Percentiles rank a stretch among this genome's conserved stretches.
These are phyloP conservation scores for Acacia confusa DNA, from an alignment of 306 rosid genomes.

Conservation along the genomic window DNA sequence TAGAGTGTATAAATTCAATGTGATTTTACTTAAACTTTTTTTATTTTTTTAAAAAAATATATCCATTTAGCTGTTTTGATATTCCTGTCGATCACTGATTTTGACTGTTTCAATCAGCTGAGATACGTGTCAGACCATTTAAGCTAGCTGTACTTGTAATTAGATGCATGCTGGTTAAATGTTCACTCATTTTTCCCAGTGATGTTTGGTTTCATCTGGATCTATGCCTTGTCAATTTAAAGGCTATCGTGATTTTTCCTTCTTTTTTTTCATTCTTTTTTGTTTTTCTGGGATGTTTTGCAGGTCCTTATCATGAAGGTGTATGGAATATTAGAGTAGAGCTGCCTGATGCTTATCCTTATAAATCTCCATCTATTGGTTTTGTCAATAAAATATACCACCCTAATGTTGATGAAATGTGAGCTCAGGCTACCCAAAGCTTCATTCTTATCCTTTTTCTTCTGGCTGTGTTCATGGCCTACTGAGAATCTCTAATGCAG, in stretches of 20 bases:
- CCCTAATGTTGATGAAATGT: constrained; percentile 96
- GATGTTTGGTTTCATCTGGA: constrained; percentile 26
- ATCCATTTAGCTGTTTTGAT: too few relatives aligned
- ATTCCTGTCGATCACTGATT: neutral
- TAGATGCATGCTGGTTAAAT: constrained; percentile 30
- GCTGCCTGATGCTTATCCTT: constrained; percentile 89
- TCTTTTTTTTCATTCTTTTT: neutral
- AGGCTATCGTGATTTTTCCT: constrained; percentile 13
- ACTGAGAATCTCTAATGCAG: constrained; percentile 14
- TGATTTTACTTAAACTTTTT: neutral
- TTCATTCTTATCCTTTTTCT: constrained; percentile 16
- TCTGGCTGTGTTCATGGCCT: constrained; percentile 15
- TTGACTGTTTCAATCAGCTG: neutral
- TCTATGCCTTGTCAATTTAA: constrained; percentile 22
- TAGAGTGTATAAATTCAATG: constrained; percentile 26
- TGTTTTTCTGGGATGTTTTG: constrained; percentile 33
- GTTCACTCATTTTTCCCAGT: constrained; percentile 29
- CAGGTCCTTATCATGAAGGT: constrained; percentile 83
- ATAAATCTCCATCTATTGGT: constrained; percentile 87
- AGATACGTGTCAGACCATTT: constrained; percentile 2
- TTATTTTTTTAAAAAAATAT: too few relatives aligned
- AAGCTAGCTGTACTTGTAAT: constrained; percentile 12
- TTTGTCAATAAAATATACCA: constrained; percentile 84
- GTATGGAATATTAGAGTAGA: constrained; percentile 88
- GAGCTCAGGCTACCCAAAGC: constrained; percentile 41